Conservation (phyloP, 1,139 yeast genomes). For the Pichia sp. region DNA sequence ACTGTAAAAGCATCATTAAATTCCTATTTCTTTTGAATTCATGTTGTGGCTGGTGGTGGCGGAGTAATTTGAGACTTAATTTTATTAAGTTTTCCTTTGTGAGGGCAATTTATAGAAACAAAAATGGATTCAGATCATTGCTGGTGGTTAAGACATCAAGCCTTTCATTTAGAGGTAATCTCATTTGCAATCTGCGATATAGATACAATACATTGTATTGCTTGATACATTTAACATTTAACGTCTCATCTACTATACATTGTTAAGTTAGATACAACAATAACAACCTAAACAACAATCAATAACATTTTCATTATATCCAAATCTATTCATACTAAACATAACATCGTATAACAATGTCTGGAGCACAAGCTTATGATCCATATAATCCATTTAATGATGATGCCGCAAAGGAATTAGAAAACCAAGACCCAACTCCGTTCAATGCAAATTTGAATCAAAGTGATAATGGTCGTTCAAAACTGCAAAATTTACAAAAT, state of each 20-base stretch:
- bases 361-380: conserved; percentile 31
- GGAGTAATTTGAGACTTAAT: not conserved
- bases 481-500: conserved; percentile 26
- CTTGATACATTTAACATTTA: not conserved
- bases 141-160: not conserved
- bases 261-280: not conserved
- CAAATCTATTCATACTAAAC: not conserved
- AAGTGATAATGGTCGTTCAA: conserved; percentile 12
- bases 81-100: not conserved
- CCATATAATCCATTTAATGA: conserved; percentile 31
- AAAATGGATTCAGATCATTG: not conserved
- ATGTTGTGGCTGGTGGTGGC: not conserved
- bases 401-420: conserved; percentile 25
- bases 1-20: not conserved
- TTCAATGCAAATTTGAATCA: conserved; percentile 4
- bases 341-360: conserved; percentile 18
- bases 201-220: not conserved
- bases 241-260: not conserved
- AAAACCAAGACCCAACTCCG: conserved; percentile 13
- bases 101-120: not conserved
- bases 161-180: not conserved
- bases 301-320: not conserved
- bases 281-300: not conserved
- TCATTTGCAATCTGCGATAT: not conserved
- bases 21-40: not conserved